Evolutionary conservation across 192 early-diverging fungal species (phyloP).

Genomic region (Gigaspora rosea): DNA sequence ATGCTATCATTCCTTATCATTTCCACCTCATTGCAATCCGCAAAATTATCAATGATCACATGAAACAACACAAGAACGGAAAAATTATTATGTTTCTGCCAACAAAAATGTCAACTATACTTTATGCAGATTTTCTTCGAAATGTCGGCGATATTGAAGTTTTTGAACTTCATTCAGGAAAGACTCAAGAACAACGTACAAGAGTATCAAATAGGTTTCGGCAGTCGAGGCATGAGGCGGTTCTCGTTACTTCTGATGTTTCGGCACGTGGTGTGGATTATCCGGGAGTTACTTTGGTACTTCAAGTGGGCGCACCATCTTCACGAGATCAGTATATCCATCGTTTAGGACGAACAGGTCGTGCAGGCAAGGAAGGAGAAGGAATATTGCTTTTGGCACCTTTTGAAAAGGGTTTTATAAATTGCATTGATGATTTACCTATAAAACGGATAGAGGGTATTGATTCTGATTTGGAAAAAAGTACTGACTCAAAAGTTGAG

Average conservation of each 20-base stretch:
- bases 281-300: slow-evolving; percentile 86
- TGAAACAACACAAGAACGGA: slow-evolving; percentile 53
- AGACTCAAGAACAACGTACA: slow-evolving; percentile 72
- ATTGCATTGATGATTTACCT: slow-evolving; percentile 58
- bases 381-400: slow-evolving; percentile 80
- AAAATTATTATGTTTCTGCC: slow-evolving; percentile 92
- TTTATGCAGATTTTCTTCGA: slow-evolving; percentile 65
- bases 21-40: slow-evolving; percentile 63
- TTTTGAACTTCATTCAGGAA: slow-evolving; percentile 76
- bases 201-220: slow-evolving; percentile 78
- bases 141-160: slow-evolving; percentile 48
- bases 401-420: slow-evolving; percentile 77
- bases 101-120: slow-evolving; percentile 71
- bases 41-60: slow-evolving; percentile 68
- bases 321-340: slow-evolving; percentile 91
- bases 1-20: slow-evolving; percentile 60
- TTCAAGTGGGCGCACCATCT: slow-evolving; percentile 87
- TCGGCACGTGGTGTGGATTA: slow-evolving; percentile 98
- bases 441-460: slow-evolving; percentile 51
- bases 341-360: slow-evolving; percentile 93
- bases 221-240: slow-evolving; percentile 44
- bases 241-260: slow-evolving; percentile 94
- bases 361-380: slow-evolving; percentile 89
- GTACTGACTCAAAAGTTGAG: slow-evolving; percentile 17
- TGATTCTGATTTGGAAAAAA: slow-evolving; percentile 33